These are phyloP conservation scores for Rhodotorula diobovata DNA, from an alignment of 768 basidiomycete species.

Conservation along the genomic window DNA sequence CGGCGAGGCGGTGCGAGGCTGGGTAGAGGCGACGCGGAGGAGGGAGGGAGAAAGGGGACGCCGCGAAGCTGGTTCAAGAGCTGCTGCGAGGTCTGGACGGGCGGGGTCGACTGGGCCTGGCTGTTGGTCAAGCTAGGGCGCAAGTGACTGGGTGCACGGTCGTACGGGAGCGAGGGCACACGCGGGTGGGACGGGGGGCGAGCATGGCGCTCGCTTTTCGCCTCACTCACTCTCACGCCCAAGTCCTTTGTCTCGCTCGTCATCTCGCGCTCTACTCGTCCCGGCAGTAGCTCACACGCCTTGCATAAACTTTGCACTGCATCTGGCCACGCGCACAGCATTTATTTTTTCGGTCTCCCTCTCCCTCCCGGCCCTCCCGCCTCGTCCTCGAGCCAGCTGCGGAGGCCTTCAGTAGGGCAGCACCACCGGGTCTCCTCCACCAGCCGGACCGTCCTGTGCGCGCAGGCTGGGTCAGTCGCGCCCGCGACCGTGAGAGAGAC, in stretches of 20 bases:
- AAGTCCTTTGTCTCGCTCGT: no score
- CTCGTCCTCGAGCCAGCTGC: no score
- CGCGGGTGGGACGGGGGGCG: background rate
- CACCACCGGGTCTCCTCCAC: background rate
- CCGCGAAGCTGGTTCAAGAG: background rate
- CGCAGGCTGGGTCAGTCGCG: background rate
- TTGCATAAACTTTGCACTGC: background rate
- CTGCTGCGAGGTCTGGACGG: background rate
- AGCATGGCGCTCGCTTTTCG: background rate
- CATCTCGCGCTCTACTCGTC: background rate
- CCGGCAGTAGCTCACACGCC: no score
- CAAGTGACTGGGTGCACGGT: background rate
- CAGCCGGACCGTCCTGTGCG: slow-evolving; percentile 18
- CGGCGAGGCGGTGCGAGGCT: background rate
- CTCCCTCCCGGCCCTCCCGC: background rate
- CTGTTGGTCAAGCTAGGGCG: background rate
- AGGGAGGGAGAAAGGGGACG: background rate
- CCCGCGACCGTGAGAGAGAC: background rate
- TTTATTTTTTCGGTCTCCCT: background rate
- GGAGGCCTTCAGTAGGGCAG: slow-evolving; percentile 21
- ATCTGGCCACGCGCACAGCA: background rate
- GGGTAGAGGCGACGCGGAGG: background rate
- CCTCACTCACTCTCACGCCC: no score
- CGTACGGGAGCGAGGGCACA: background rate
- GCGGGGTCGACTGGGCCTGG: background rate